Evolutionary conservation across 2,329 filamentous ascomycete species (phyloP).

Genomic region (Diplocarpon mali): DNA sequence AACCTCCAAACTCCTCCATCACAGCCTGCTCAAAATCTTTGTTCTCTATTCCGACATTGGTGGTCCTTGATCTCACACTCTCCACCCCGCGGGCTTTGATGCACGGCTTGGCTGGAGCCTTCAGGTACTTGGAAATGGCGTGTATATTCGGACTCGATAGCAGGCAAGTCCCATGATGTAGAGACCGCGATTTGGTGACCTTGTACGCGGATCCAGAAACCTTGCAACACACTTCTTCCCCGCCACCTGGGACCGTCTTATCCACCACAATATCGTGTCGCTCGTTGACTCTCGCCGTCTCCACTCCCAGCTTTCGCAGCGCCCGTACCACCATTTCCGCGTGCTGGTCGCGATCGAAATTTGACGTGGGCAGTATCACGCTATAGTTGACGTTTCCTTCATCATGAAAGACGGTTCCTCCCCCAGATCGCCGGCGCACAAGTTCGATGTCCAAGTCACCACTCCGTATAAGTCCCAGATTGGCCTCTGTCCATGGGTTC

Average conservation of each 20-base stretch:
- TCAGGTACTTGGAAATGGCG: conserved; percentile 57
- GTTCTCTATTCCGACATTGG: conserved; percentile 58
- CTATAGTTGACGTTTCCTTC: conserved; percentile 89
- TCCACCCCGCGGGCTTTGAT: conserved; percentile 79
- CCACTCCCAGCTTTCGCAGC: conserved; percentile 47
- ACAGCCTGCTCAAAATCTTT: conserved; percentile 42
- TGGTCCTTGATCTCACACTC: conserved; percentile 76
- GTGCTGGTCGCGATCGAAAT: conserved; percentile 76
- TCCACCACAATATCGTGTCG: conserved; percentile 87
- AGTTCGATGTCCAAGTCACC: conserved; percentile 36
- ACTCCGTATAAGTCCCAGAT: conserved; percentile 48
- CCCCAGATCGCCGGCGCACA: conserved; percentile 76
- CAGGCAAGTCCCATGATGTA: conserved; percentile 91
- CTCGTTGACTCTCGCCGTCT: conserved; percentile 65
- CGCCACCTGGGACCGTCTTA: conserved; percentile 15
- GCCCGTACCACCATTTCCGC: conserved; percentile 90
- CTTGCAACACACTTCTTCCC: conserved; percentile 45
- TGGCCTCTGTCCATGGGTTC: conserved; percentile 91
- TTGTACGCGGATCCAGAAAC: conserved; percentile 94
- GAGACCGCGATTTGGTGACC: conserved; percentile 64
- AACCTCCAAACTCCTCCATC: conserved; percentile 49
- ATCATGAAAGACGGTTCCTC: conserved; percentile 92
- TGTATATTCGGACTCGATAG: conserved; percentile 65
- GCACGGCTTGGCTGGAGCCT: conserved; percentile 65
- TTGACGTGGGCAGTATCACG: conserved; percentile 68